phyloP scores from a whole-genome alignment of 139 green algal genomes.

The Desmodesmus armatus region DNA sequence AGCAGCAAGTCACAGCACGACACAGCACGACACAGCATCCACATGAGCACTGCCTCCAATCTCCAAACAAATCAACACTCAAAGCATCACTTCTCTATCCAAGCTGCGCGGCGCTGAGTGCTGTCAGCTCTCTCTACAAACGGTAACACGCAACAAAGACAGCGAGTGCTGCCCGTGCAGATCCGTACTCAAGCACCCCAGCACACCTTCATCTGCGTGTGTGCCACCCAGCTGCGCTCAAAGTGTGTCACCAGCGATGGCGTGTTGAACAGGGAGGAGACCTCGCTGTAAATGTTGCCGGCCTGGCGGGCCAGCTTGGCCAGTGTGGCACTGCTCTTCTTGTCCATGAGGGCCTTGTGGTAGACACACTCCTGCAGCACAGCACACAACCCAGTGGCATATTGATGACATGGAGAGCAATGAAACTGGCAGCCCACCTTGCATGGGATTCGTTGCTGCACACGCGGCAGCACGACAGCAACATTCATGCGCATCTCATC shows the following conservation, averaged over 20 bases:
- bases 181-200: too few relatives aligned
- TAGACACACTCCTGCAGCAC: constrained; percentile 89
- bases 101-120: too few relatives aligned
- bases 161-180: too few relatives aligned
- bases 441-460: too few relatives aligned
- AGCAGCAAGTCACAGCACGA: neutral
- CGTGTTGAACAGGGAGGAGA: constrained; percentile 58
- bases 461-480: too few relatives aligned
- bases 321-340: constrained; percentile 76
- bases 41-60: neutral
- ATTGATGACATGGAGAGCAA: too few relatives aligned
- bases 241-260: constrained; percentile 78
- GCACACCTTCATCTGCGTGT: constrained; percentile 46
- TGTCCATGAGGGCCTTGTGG: constrained; percentile 87
- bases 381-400: neutral
- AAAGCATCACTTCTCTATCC: too few relatives aligned
- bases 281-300: constrained; percentile 80
- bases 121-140: too few relatives aligned
- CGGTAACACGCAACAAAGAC: too few relatives aligned
- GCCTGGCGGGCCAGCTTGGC: constrained; percentile 85
- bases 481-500: constrained; percentile 86
- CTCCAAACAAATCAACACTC: too few relatives aligned
- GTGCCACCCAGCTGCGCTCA: constrained; percentile 64
- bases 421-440: too few relatives aligned
- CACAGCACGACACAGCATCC: neutral